Evolutionary conservation across 2,329 filamentous ascomycete species (phyloP).

Genomic region (Lachnellula arida): DNA sequence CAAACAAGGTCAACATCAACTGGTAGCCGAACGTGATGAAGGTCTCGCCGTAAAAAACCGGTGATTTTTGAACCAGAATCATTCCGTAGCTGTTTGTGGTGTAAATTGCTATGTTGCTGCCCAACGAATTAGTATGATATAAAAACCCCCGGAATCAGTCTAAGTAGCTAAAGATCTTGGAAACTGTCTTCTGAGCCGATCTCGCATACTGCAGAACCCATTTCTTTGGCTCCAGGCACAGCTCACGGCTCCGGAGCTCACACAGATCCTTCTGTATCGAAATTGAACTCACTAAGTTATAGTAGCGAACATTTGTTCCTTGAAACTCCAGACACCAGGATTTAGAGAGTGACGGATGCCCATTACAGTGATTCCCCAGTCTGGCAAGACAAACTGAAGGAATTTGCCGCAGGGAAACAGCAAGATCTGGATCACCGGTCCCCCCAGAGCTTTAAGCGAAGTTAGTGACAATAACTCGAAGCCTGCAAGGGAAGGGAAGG

Average conservation of each 20-base stretch:
- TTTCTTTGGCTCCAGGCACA: too few relatives aligned
- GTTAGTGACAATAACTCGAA: background rate
- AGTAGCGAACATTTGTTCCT: conserved; percentile 21
- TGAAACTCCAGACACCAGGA: conserved; percentile 16
- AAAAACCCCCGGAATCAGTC: too few relatives aligned
- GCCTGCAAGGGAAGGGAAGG: too few relatives aligned
- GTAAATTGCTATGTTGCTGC: conserved; percentile 13
- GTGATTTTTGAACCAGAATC: conserved; percentile 16
- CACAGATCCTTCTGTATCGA: too few relatives aligned
- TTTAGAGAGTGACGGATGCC: conserved; percentile 31
- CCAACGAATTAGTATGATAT: too few relatives aligned
- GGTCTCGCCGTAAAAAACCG: conserved; percentile 38
- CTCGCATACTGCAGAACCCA: too few relatives aligned
- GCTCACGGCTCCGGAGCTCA: too few relatives aligned
- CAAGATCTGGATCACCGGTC: conserved; percentile 35
- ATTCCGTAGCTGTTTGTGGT: conserved; percentile 17
- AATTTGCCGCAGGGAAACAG: conserved; percentile 41
- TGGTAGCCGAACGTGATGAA: conserved; percentile 39
- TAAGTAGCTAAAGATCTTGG: too few relatives aligned
- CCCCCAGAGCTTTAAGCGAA: conserved; percentile 8
- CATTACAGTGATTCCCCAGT: conserved; percentile 40
- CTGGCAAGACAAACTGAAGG: conserved; percentile 39
- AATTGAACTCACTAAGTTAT: conserved; percentile 3
- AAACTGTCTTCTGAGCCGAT: too few relatives aligned
- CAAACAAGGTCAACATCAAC: conserved; percentile 32